phyloP scores from a whole-genome alignment of 2,329 filamentous ascomycete genomes.

The Thermothelomyces thermophilus region DNA sequence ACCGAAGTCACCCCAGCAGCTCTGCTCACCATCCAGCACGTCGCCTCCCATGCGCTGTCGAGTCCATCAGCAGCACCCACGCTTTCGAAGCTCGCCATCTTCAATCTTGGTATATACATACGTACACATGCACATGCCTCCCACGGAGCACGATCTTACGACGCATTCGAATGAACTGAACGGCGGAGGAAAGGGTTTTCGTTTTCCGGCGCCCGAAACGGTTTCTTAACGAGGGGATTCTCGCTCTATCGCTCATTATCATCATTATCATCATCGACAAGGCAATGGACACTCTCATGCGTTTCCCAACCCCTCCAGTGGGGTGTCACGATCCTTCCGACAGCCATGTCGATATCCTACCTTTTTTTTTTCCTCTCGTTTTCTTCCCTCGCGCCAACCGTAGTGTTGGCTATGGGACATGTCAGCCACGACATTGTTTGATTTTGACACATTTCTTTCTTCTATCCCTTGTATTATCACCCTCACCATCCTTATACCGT shows the following conservation, averaged over 20 bases:
- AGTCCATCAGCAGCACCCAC: not conserved
- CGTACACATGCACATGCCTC: not conserved
- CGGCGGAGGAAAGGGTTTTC: not conserved
- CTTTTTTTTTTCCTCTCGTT: not conserved
- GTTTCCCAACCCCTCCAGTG: not conserved
- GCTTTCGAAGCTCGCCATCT: not conserved
- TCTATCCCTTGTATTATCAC: slow-evolving; percentile 2
- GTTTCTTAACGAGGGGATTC: not conserved
- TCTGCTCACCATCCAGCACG: not conserved
- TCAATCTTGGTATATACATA: not conserved
- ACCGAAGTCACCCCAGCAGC: too few relatives aligned
- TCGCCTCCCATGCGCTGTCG: too few relatives aligned
- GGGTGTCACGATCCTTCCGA: not conserved
- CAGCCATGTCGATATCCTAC: too few relatives aligned
- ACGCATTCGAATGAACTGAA: slow-evolving; percentile 6
- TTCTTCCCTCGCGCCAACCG: not conserved
- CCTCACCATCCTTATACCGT: not conserved
- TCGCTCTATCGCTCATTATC: not conserved
- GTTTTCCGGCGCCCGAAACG: not conserved
- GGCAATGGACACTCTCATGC: not conserved
- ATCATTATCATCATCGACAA: not conserved
- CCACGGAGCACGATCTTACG: slow-evolving; percentile 6
- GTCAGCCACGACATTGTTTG: not conserved
- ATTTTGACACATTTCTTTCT: not conserved
- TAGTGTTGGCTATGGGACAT: not conserved